Percentiles rank a stretch among this genome's conserved stretches.
Conservation (phyloP, 139 green algal species). For the Chlamydomonas sphaeroides region DNA sequence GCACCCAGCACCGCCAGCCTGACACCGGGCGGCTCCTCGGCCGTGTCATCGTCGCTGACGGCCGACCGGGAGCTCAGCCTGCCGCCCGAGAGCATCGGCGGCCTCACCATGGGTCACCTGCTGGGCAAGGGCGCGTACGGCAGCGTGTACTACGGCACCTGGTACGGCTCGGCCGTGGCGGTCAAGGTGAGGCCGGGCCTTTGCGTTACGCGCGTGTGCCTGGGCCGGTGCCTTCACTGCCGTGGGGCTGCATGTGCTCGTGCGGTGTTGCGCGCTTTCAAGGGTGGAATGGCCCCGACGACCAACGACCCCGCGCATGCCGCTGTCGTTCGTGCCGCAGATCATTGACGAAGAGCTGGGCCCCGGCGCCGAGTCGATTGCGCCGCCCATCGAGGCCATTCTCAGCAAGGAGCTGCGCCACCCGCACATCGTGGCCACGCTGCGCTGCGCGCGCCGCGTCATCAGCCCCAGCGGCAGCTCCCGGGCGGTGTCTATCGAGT, state of each 20-base stretch:
- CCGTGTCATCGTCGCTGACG: neutral
- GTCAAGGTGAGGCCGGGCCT: conserved; percentile 41
- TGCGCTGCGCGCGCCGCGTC: conserved; percentile 40
- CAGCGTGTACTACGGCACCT: conserved; percentile 53
- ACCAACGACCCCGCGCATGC: no score
- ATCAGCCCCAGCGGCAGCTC: neutral
- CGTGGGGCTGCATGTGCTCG: no score
- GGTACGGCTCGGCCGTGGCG: conserved; percentile 51
- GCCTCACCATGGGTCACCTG: conserved; percentile 55
- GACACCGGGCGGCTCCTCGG: neutral
- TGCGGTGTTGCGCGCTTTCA: no score
- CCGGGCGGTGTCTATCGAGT: neutral
- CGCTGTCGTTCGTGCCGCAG: no score
- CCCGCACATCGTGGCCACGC: conserved; percentile 57
- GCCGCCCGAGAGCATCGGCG: conserved; percentile 36
- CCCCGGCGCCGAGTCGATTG: neutral
- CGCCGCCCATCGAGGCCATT: conserved; percentile 44
- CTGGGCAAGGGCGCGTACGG: conserved; percentile 59
- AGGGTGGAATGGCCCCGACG: no score
- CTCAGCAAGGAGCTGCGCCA: conserved; percentile 49
- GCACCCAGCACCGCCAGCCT: neutral
- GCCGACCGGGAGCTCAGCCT: conserved; percentile 26
- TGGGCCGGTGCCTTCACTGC: no score
- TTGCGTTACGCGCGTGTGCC: no score
- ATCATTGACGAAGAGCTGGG: conserved; percentile 46